Evolutionary conservation across 2,329 filamentous ascomycete genomes (phyloP), one percentile per base, ranked within the genome.

Genomic region (Trichoderma endophyticum): DNA sequence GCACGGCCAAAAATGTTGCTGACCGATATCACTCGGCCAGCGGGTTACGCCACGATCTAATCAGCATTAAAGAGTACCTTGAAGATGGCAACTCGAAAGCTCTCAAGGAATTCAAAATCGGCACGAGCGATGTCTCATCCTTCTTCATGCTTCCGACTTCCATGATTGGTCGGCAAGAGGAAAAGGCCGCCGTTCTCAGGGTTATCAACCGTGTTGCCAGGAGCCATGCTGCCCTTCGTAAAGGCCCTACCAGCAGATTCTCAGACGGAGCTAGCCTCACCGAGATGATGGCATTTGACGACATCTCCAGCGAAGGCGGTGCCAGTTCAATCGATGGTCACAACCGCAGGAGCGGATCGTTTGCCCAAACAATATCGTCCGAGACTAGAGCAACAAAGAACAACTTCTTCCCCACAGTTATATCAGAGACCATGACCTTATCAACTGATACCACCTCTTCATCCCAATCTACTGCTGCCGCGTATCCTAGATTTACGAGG

Each of bases 11-110:
- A 81, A 92, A 91, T 73, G 93, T 97, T 62, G 88, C 90, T 71
- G 95, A 98, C 72, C 90, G 95, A 15, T 98, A 98, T 79, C 92
- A 97, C 77, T 97, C 94, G 6, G 92, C 93, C 1, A 94, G 93
- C 72, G 95, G 95, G 2, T 86, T 98, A 72, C 94, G 94, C 75
- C 87, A 93, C 77, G 95, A 98, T 79, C 83, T 98, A 64, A 81
- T 90, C 66, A 87, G 90, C 76, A 90, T 97, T 6, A 90, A 93
- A 74, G 87, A 91, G 74, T 86, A 95, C 48, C 84, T 98, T 7
- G 89, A 88, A 4, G 89, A 94, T 76, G 95, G 94, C 21, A 91
- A 97, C 76, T 86, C 87, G 73, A 83, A 88, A 67, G 90, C 90
- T 1, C 84, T 98, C 68, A 90, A 89, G 72, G 87, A 91, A 51